These are phyloP conservation scores for Chlamydomonas incerta DNA, from an alignment of 139 green algal species.

Conservation along the genomic window DNA sequence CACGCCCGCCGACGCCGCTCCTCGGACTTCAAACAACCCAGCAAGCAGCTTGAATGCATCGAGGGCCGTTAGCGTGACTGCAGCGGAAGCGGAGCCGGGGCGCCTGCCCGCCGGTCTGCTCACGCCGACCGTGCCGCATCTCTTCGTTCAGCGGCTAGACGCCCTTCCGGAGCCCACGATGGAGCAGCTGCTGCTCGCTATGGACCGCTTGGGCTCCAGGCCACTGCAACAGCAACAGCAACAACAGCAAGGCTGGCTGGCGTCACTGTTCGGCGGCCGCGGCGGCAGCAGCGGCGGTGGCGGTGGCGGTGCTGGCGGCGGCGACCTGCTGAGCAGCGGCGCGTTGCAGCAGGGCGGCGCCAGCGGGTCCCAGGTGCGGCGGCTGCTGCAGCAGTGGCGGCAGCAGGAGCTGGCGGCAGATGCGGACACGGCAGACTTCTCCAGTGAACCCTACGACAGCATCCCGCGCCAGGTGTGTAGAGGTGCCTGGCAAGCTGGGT, in stretches of 20 bases:
- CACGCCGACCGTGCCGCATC: slow-evolving; percentile 1
- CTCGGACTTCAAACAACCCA: no score
- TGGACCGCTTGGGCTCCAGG: not conserved
- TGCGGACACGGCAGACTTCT: slow-evolving; percentile 23
- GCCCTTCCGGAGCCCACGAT: slow-evolving; percentile 3
- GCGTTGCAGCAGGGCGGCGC: no score
- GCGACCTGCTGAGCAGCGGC: not conserved
- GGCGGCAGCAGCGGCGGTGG: no score
- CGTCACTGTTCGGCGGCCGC: not conserved
- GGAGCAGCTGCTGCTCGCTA: not conserved
- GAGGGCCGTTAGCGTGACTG: no score
- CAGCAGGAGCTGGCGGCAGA: not conserved
- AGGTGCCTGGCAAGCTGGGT: no score
- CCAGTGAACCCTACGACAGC: slow-evolving; percentile 27
- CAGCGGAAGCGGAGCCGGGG: no score
- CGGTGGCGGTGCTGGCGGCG: no score
- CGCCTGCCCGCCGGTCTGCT: not conserved
- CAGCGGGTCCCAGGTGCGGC: not conserved
- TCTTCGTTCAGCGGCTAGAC: slow-evolving; percentile 20
- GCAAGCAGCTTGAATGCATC: no score
- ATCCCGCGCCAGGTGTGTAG: slow-evolving; percentile 16
- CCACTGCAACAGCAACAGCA: not conserved
- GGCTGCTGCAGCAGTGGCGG: not conserved
- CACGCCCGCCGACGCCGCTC: no score
- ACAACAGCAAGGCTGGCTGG: not conserved